Conservation (phyloP, 2,329 filamentous ascomycete species). For the Phoma sp. region DNA sequence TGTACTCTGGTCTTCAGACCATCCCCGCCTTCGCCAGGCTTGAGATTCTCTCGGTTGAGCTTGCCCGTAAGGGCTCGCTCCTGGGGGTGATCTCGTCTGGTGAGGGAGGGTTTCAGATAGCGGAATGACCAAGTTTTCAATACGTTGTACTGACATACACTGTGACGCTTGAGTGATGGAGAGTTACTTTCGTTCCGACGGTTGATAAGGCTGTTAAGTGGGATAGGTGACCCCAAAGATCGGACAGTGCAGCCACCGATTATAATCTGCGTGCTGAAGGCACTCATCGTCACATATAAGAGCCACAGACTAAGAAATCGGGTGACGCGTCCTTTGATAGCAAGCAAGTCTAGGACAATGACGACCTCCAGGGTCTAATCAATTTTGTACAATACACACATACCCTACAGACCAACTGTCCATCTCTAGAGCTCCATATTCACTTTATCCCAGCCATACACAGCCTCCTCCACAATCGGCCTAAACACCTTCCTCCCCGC, state of each 20-base stretch:
- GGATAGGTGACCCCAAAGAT: too few relatives aligned
- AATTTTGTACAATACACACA: not conserved
- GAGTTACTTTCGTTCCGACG: too few relatives aligned
- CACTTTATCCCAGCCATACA: constrained; percentile 49
- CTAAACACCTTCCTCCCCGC: constrained; percentile 55
- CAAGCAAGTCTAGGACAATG: too few relatives aligned
- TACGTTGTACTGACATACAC: not conserved
- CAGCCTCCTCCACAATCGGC: constrained; percentile 56
- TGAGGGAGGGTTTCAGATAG: constrained; percentile 1
- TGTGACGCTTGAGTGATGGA: not conserved
- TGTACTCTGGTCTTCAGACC: not conserved
- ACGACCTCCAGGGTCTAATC: not conserved
- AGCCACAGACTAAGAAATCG: too few relatives aligned
- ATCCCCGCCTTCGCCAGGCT: constrained; percentile 9
- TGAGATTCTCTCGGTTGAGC: constrained; percentile 7
- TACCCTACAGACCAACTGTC: not conserved
- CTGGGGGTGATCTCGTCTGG: constrained; percentile 4
- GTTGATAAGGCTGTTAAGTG: too few relatives aligned
- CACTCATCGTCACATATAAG: too few relatives aligned
- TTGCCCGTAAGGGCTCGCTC: constrained; percentile 12
- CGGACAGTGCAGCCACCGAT: too few relatives aligned
- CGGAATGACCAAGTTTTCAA: not conserved
- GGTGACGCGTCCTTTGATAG: too few relatives aligned
- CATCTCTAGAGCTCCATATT: constrained; percentile 4
- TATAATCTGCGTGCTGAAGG: too few relatives aligned